Evolutionary conservation across 768 basidiomycete genomes (phyloP).

Genomic region (Tremella fuciformis): DNA sequence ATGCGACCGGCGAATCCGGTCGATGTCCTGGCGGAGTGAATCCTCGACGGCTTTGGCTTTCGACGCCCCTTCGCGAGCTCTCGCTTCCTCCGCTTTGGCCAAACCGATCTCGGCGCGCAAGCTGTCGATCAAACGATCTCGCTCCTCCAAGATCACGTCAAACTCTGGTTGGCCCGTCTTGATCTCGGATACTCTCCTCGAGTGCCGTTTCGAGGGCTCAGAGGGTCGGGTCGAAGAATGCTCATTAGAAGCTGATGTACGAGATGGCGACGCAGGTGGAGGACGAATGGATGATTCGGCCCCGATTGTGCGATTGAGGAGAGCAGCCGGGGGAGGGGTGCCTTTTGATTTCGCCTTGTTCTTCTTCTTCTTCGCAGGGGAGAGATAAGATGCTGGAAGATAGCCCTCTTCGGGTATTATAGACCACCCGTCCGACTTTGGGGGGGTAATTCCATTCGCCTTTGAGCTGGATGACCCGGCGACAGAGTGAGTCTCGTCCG

Average conservation of each 20-base stretch:
- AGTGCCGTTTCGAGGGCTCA: constrained; percentile 4
- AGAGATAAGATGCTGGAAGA: constrained; percentile 19
- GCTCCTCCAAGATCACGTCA: constrained; percentile 28
- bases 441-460: constrained; percentile 5
- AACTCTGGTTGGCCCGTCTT: background rate
- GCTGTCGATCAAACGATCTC: constrained; percentile 35
- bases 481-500: constrained; percentile 7
- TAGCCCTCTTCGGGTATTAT: constrained; percentile 43
- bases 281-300: background rate
- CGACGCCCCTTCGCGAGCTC: constrained; percentile 31
- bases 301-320: background rate
- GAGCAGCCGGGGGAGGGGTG: background rate
- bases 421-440: constrained; percentile 23
- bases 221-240: background rate
- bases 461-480: constrained; percentile 2
- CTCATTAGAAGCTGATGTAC: constrained; percentile 11
- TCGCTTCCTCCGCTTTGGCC: constrained; percentile 40
- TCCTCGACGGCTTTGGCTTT: constrained; percentile 25
- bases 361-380: constrained; percentile 22
- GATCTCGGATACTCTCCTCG: constrained; percentile 16
- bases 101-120: constrained; percentile 40
- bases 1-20: background rate
- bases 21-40: constrained; percentile 20
- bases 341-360: constrained; percentile 24
- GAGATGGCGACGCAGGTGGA: constrained; percentile 7